These are phyloP conservation scores for Eucalyptus virginea DNA, from an alignment of 345 rosid species.

Conservation along the genomic window DNA sequence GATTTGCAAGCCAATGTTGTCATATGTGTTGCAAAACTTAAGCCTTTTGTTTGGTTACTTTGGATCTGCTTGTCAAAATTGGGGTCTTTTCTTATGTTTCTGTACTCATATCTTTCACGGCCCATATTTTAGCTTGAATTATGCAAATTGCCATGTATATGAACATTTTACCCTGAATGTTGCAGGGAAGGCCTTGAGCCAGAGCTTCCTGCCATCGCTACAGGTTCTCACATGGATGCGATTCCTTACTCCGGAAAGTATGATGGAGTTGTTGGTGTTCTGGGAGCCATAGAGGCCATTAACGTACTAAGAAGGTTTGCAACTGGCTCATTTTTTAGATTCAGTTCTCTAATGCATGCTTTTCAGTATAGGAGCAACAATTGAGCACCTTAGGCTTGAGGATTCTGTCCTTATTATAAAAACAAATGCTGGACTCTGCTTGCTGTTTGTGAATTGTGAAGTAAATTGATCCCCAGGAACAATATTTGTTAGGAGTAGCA, in stretches of 20 bases:
- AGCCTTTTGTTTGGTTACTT: not conserved
- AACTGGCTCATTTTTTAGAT: not conserved
- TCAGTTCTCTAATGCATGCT: not conserved
- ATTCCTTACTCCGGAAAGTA: slow-evolving; percentile 95
- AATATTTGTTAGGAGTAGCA: not conserved
- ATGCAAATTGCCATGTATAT: not conserved
- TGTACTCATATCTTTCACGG: not conserved
- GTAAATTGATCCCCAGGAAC: not conserved
- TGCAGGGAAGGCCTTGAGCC: slow-evolving; percentile 71
- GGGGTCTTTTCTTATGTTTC: not conserved
- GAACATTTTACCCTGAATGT: not conserved
- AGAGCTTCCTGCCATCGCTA: slow-evolving; percentile 61
- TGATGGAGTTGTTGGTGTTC: slow-evolving; percentile 95
- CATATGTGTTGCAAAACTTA: not conserved
- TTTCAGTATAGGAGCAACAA: not conserved
- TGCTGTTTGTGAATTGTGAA: not conserved
- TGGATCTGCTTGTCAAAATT: not conserved
- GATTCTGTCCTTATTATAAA: not conserved
- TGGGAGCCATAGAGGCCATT: slow-evolving; percentile 94
- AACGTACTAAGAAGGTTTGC: slow-evolving; percentile 72
- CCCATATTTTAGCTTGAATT: not conserved
- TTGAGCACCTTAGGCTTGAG: not conserved
- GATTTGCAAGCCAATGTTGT: not conserved
- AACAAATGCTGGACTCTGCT: not conserved
- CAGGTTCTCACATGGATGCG: slow-evolving; percentile 97